These are phyloP conservation scores for Lizanozyma gosingica DNA, from an alignment of 1,139 yeast species.

Conservation along the genomic window DNA sequence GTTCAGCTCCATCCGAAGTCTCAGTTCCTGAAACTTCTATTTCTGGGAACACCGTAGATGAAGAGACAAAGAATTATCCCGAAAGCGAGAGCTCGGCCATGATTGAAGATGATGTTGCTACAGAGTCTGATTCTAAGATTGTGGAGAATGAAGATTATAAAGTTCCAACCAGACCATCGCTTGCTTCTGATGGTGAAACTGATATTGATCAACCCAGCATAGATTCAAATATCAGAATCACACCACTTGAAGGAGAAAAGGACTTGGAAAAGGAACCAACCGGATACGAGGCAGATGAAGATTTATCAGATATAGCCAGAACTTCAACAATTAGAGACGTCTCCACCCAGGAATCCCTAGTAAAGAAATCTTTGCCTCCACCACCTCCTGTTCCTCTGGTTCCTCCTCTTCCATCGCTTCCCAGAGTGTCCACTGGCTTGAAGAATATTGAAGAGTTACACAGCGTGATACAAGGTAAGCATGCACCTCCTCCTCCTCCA, in stretches of 20 bases:
- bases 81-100: not conserved
- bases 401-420: slow-evolving; percentile 6
- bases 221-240: slow-evolving; percentile 7
- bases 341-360: slow-evolving; percentile 4
- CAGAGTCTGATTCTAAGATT: not conserved
- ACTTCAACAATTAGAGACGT: slow-evolving; percentile 3
- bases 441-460: not conserved
- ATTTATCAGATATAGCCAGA: slow-evolving; percentile 25
- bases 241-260: not conserved
- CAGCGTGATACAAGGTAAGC: slow-evolving; percentile 10
- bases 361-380: not conserved
- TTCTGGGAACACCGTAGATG: not conserved
- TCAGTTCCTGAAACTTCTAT: slow-evolving; percentile 7
- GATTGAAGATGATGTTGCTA: not conserved
- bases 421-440: slow-evolving; percentile 1
- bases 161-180: slow-evolving; percentile 1
- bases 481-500: slow-evolving; percentile 10
- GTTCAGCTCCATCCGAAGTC: slow-evolving; percentile 11
- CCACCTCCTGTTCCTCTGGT: slow-evolving; percentile 4
- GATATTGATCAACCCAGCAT: slow-evolving; percentile 6
- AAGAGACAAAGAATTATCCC: not conserved
- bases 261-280: slow-evolving; percentile 23
- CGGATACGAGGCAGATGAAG: slow-evolving; percentile 41
- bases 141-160: not conserved
- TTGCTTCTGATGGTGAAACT: slow-evolving; percentile 14